These are phyloP conservation scores for Chytriomyces sp. DNA, from an alignment of 192 early-diverging fungal species.

Conservation along the genomic window DNA sequence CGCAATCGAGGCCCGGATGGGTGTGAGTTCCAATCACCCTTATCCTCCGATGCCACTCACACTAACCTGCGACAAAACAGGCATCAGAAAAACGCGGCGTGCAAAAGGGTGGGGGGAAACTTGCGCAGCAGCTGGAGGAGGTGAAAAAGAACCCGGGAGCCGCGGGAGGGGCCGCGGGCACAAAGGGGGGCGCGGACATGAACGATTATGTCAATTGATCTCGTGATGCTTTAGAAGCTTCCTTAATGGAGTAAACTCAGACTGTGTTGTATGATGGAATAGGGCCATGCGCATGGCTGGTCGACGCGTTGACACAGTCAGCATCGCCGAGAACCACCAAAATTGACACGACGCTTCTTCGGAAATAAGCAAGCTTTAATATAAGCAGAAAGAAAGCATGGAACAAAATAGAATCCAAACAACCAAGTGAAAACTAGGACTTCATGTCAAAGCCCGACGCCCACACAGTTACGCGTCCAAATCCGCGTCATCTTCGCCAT, in stretches of 20 bases:
- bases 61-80: neutral
- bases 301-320: neutral
- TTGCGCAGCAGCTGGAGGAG: conserved; percentile 31
- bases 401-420: neutral
- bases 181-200: neutral
- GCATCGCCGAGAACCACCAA: neutral
- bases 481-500: neutral
- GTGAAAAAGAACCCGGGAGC: neutral
- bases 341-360: neutral
- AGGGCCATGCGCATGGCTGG: too few species aligned
- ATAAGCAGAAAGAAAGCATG: neutral
- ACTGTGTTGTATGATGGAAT: neutral
- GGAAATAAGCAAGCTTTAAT: neutral
- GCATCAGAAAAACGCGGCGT: conserved; percentile 28
- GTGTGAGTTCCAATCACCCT: neutral
- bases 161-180: neutral
- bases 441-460: neutral
- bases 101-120: conserved; percentile 33
- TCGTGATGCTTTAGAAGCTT: too few species aligned
- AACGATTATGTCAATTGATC: neutral
- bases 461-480: neutral
- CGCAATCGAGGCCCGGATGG: conserved; percentile 30
- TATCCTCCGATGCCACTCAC: neutral
- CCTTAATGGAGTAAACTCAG: neutral
- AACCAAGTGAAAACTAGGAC: neutral